Base-by-base conservation (phyloP, 192 early-diverging fungal genomes). In the Ramicandelaber brevisporus region DNA sequence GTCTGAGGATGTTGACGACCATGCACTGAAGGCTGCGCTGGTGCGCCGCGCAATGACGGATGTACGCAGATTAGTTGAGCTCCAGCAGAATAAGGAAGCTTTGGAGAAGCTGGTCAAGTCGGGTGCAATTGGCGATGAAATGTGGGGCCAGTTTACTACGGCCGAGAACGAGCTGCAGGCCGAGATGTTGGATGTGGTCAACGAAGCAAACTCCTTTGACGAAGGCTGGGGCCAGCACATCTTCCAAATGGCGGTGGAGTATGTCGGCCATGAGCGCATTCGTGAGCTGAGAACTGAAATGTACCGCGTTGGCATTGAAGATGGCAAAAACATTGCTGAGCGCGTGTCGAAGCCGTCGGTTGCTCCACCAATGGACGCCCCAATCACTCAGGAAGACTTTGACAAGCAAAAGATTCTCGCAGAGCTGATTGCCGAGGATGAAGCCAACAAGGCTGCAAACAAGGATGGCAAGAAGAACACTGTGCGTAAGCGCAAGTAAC, bases 171-270 rank as follows among this genome's bases (percentile, higher is more conserved):
- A 83, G 18, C 50, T 78, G 27, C 63, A 80, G 39, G 32, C 38
- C 4, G 88, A 93, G 43, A 44, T 80, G 31, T 56, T 77, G 42
- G 80, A 75, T 36, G 59, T 84, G 15, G 57, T 78, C 21, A 61
- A 53, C 17, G 87, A 87, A 40, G 81, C 87, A 2, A 71, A 93
- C 26, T 59, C 71, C 5, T 70, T 70, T 38, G 49, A 61, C 24
- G 37, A 62, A 10, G 70, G 75, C 4, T 93, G 88, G 88, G 73
- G 81, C 10, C 56, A 70, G 22, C 67, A 54, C 5, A 83, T 93
- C 32, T 72, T 93, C 38, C 67, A 68, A 11, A 70, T 73, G 17
- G 84, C 82, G 0, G 63, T 65, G 7, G 65, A 79, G 43, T 59
- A 82, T 44, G 61, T 80, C 26, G 65, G 72, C 29, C 60, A 66